phyloP scores from a whole-genome alignment of 2,329 filamentous ascomycete species.

The Clonostachys solani region DNA sequence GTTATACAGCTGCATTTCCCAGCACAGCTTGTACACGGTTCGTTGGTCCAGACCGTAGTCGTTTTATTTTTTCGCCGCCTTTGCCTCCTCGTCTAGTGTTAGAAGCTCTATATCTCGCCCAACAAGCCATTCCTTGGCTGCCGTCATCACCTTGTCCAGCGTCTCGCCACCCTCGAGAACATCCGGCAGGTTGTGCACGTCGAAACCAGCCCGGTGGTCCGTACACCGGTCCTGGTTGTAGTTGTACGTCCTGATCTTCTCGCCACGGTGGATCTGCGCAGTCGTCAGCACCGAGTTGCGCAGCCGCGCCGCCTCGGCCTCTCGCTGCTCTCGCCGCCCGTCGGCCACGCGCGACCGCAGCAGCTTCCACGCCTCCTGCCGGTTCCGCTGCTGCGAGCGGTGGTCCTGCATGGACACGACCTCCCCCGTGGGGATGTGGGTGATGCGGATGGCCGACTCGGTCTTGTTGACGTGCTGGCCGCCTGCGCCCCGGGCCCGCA shows the following conservation, averaged over 20 bases:
- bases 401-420: slow-evolving; percentile 91
- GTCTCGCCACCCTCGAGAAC: slow-evolving; percentile 72
- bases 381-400: slow-evolving; percentile 84
- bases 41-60: not conserved
- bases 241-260: slow-evolving; percentile 95
- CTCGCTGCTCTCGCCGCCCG: slow-evolving; percentile 72
- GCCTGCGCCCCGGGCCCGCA: slow-evolving; percentile 87
- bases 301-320: slow-evolving; percentile 72
- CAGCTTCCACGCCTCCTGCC: slow-evolving; percentile 81
- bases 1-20: too few species aligned
- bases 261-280: slow-evolving; percentile 80
- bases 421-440: slow-evolving; percentile 82
- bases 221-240: slow-evolving; percentile 73
- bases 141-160: slow-evolving; percentile 73
- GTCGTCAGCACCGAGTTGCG: slow-evolving; percentile 75
- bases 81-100: slow-evolving; percentile 55
- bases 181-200: slow-evolving; percentile 74
- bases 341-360: slow-evolving; percentile 80
- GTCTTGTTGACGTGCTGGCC: slow-evolving; percentile 99
- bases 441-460: slow-evolving; percentile 90
- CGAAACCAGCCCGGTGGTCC: slow-evolving; percentile 78
- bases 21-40: not conserved
- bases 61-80: slow-evolving; percentile 7
- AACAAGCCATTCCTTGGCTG: slow-evolving; percentile 71
- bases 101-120: slow-evolving; percentile 71